Percentiles rank a stretch among this genome's conserved stretches.
Conservation (phyloP, 805 yeast genomes). For the Hanseniaspora vineae region DNA sequence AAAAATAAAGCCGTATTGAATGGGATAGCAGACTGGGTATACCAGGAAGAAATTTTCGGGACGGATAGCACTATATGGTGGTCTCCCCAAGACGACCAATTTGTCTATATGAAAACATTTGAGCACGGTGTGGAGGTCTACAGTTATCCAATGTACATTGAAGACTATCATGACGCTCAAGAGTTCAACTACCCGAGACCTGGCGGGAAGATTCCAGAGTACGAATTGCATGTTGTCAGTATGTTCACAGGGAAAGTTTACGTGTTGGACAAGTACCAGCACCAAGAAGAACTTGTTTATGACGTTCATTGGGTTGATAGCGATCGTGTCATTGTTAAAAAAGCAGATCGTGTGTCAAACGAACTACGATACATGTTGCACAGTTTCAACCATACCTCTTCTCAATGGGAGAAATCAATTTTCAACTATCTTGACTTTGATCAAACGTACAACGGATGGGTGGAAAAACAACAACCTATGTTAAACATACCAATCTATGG, state of each 20-base stretch:
- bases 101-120: constrained; percentile 44
- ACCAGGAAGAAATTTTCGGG: constrained; percentile 65
- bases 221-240: constrained; percentile 1
- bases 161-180: constrained; percentile 21
- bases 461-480: constrained; percentile 36
- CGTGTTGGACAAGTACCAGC: constrained; percentile 15
- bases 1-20: constrained; percentile 29
- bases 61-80: constrained; percentile 57
- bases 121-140: constrained; percentile 47
- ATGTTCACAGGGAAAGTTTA: constrained; percentile 15
- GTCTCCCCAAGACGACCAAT: constrained; percentile 46
- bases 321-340: constrained; percentile 39
- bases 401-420: neutral
- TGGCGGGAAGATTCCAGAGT: constrained; percentile 45
- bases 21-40: constrained; percentile 75
- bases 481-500: constrained; percentile 26
- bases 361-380: constrained; percentile 31
- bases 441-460: constrained; percentile 40
- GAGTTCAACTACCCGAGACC: constrained; percentile 55
- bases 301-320: constrained; percentile 47
- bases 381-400: constrained; percentile 24
- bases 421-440: constrained; percentile 30
- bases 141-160: constrained; percentile 38
- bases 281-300: constrained; percentile 43
- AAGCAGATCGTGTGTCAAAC: constrained; percentile 52